Base-by-base conservation (phyloP, 768 basidiomycete genomes). In the Pleurotus eryngii region DNA sequence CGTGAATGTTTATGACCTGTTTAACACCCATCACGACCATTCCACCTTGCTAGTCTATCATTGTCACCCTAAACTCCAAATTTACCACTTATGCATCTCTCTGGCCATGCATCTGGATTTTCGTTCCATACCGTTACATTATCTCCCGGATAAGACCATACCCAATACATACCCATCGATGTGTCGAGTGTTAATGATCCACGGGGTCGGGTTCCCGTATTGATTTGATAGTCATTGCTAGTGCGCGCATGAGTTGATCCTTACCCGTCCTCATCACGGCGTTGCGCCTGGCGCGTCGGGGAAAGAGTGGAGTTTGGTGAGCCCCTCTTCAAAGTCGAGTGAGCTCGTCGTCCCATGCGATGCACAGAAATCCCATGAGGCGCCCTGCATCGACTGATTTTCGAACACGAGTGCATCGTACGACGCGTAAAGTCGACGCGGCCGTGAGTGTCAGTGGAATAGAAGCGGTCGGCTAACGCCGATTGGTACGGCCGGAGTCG, bases 401-500 rank as follows among this genome's bases (percentile, higher is more conserved):
- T 17, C 18, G 37, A 51, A 37, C 49, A 37, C 49, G 49, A 35
- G 49, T 45, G n/a, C 42, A 51, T 51, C 49, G 49, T 39, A 51
- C 49, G 49, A 35, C 35, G 49, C 30, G 17, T 45, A 17, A 35
- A 35, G n/a, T 45, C 11, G 42, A 45, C 42, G 42, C 42, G 42
- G 15, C 27, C 5, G n/a, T 38, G 49, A 22, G 30, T 27, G 12
- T 20, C 20, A 38, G 30, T 53, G 30, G 30, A 35, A 35, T 22
- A 27, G 7, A 17, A 51, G 46, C 43, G 40, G 15, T 49, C 63
- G 72, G 72, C 64, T 65, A 69, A 69, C 64, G 67, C 73, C 74
- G 74, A 74, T 69, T 67, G 67, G 56, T 62, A 60, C 54, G 48
- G 50, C 57, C 50, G 61, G 42, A 45, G 42, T 17, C 58, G 59